Evolutionary conservation across 768 basidiomycete species (phyloP).

Genomic region (Collybia sordida): DNA sequence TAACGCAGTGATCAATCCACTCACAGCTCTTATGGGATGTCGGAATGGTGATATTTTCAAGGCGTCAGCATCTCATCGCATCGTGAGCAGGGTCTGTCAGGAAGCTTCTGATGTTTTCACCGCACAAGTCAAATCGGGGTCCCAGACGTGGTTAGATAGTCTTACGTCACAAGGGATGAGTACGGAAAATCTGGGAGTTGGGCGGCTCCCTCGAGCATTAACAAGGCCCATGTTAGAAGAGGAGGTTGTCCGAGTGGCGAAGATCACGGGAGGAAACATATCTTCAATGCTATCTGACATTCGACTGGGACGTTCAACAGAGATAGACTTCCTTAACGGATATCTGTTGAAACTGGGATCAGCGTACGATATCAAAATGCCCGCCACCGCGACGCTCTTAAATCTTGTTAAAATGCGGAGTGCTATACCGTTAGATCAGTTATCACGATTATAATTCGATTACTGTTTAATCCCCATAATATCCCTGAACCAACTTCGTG

Average conservation of each 20-base stretch:
- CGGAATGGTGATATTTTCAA: conserved; percentile 74
- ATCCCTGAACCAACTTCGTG: too few species aligned
- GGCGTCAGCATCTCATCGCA: conserved; percentile 35
- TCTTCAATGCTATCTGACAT: conserved; percentile 84
- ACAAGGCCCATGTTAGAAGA: conserved; percentile 42
- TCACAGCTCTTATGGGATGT: conserved; percentile 80
- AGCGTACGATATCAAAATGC: conserved; percentile 55
- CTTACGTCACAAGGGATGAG: conserved; percentile 26
- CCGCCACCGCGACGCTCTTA: conserved; percentile 52
- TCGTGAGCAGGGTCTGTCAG: conserved; percentile 57
- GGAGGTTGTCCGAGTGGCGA: conserved; percentile 60
- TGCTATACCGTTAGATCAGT: conserved; percentile 54
- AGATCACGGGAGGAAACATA: conserved; percentile 60
- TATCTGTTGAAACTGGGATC: conserved; percentile 68
- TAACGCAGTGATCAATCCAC: conserved; percentile 81
- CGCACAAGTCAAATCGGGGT: conserved; percentile 46
- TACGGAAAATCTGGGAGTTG: conserved; percentile 23
- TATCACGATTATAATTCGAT: conserved; percentile 18
- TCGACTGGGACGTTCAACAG: conserved; percentile 58
- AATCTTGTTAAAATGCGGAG: conserved; percentile 61
- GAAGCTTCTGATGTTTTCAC: conserved; percentile 70
- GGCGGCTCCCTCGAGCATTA: conserved; percentile 48
- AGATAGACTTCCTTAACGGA: conserved; percentile 83
- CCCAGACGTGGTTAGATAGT: conserved; percentile 28
- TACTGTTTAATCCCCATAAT: not conserved